phyloP scores from a whole-genome alignment of 768 basidiomycete species.

The Coprinopsis marcescibilis region DNA sequence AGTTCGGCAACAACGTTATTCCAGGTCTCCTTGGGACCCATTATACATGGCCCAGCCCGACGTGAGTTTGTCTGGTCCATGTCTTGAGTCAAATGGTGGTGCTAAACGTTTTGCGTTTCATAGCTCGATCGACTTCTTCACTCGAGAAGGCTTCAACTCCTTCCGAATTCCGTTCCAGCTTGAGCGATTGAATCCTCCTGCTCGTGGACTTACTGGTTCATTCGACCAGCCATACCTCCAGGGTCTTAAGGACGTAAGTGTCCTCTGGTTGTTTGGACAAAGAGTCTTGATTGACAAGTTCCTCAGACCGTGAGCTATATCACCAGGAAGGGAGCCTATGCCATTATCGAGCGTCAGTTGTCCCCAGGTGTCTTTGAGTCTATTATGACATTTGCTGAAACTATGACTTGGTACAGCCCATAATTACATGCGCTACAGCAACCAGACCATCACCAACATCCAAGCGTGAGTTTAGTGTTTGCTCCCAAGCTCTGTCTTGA shows the following conservation, averaged over 20 bases:
- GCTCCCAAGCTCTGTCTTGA: not conserved
- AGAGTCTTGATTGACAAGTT: not conserved
- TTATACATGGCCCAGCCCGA: constrained; percentile 45
- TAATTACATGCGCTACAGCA: constrained; percentile 59
- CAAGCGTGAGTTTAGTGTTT: constrained; percentile 17
- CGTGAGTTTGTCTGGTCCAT: no score
- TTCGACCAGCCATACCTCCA: constrained; percentile 49
- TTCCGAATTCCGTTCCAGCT: constrained; percentile 59
- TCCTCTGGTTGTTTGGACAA: not conserved
- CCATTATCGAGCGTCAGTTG: constrained; percentile 40
- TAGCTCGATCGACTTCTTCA: constrained; percentile 44
- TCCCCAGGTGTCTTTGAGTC: not conserved
- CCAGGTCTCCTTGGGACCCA: constrained; percentile 44
- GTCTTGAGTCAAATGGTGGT: not conserved
- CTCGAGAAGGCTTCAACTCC: constrained; percentile 50
- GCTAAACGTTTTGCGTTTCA: no score
- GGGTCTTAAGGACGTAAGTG: constrained; percentile 39
- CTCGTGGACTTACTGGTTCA: constrained; percentile 47
- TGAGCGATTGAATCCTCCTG: constrained; percentile 50
- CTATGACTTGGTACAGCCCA: constrained; percentile 25
- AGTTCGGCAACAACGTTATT: constrained; percentile 45
- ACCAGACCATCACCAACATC: constrained; percentile 42
- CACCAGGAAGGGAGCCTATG: constrained; percentile 52
- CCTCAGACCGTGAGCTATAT: constrained; percentile 51
- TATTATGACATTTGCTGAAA: not conserved